These are phyloP conservation scores for Myochromella boudieri DNA, from an alignment of 768 basidiomycete species.

Conservation along the genomic window DNA sequence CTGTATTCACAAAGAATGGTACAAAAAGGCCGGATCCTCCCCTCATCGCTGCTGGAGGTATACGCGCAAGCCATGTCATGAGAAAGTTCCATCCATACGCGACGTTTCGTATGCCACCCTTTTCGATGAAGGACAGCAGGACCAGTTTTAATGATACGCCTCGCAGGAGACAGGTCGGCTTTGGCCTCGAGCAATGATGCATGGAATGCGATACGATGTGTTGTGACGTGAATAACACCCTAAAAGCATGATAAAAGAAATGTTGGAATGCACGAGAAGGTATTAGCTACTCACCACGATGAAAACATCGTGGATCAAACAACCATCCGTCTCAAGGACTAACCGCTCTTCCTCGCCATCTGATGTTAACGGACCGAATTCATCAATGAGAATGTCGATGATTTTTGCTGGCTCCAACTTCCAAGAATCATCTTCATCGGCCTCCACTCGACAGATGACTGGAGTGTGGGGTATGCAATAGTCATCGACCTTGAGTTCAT, in stretches of 20 bases:
- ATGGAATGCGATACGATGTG: constrained; percentile 65
- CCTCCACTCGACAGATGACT: constrained; percentile 23
- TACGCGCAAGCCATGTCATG: constrained; percentile 61
- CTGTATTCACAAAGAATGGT: constrained; percentile 50
- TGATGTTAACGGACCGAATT: constrained; percentile 53
- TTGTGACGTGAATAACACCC: constrained; percentile 65
- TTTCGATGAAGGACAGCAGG: constrained; percentile 46
- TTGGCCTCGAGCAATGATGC: constrained; percentile 53
- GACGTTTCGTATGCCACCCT: constrained; percentile 42
- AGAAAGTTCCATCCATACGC: constrained; percentile 63
- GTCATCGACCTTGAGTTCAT: neutral
- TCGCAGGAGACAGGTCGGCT: constrained; percentile 28
- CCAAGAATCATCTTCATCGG: constrained; percentile 26
- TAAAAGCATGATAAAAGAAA: constrained; percentile 23
- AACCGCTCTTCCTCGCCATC: constrained; percentile 48
- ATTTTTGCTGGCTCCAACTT: constrained; percentile 46
- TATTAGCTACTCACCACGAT: constrained; percentile 37
- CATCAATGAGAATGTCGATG: constrained; percentile 48
- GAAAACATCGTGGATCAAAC: constrained; percentile 46
- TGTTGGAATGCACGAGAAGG: neutral
- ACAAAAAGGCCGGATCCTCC: constrained; percentile 51
- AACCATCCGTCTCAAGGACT: constrained; percentile 52
- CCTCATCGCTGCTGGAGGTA: constrained; percentile 52
- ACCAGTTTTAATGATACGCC: constrained; percentile 48
- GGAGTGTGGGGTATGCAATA: constrained; percentile 8